Conservation (phyloP, 192 early-diverging fungal genomes). For the Umbelopsis sp. region DNA sequence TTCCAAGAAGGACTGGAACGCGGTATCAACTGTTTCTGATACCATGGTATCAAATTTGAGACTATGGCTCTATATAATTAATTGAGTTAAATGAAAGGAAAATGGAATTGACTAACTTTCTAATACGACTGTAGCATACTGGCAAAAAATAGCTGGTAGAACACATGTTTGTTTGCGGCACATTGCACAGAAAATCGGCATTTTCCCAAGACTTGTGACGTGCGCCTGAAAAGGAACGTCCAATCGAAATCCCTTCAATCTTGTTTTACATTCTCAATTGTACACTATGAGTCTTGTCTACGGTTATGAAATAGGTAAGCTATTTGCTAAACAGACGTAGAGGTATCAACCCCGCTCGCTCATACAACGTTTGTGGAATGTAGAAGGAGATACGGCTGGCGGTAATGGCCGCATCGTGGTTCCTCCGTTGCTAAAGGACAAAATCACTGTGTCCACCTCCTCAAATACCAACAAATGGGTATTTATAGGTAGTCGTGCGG, state of each 20-base stretch:
- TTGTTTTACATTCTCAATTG: background rate
- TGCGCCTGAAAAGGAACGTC: background rate
- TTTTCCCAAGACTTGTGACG: conserved; percentile 4
- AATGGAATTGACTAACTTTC: background rate
- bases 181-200: background rate
- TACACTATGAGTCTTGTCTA: conserved; percentile 26
- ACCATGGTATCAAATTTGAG: too few relatives aligned
- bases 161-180: background rate
- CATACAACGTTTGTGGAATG: background rate
- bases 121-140: background rate
- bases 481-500: conserved; percentile 49
- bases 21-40: too few relatives aligned
- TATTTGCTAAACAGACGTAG: background rate
- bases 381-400: conserved; percentile 12
- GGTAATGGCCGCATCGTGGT: conserved; percentile 34
- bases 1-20: background rate
- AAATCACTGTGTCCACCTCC: conserved; percentile 45
- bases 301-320: conserved; percentile 38
- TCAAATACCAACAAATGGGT: conserved; percentile 44
- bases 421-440: conserved; percentile 45
- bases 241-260: background rate
- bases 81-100: background rate
- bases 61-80: too few relatives aligned
- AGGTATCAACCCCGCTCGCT: background rate
- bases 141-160: background rate